A percentile compares a stretch with the other conserved stretches of the same genome.
These are phyloP conservation scores for Aquilaria malaccensis DNA, from an alignment of 345 rosid species.

Conservation along the genomic window DNA sequence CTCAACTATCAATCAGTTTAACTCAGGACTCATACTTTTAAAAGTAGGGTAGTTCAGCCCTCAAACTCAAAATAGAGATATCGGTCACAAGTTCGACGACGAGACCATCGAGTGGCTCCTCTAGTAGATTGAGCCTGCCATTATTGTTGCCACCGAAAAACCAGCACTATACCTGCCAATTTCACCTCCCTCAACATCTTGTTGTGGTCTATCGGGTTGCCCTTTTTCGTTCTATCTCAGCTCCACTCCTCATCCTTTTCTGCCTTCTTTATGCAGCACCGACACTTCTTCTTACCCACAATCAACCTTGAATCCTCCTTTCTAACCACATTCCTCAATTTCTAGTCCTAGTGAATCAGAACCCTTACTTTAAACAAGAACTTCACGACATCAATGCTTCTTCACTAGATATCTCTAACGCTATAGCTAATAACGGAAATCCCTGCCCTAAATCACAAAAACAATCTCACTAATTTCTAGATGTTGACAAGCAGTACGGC, in stretches of 20 bases:
- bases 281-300: conserved; percentile 39
- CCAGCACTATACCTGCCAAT: conserved; percentile 95
- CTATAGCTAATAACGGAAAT: conserved; percentile 33
- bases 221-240: conserved; percentile 82
- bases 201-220: conserved; percentile 81
- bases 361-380: conserved; percentile 52
- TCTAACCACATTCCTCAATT: conserved; percentile 61
- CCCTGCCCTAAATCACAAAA: conserved; percentile 52
- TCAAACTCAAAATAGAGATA: too few species aligned
- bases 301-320: conserved; percentile 34
- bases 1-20: too few species aligned
- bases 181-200: conserved; percentile 91
- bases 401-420: conserved; percentile 41
- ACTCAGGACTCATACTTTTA: too few species aligned
- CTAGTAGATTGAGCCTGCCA: conserved; percentile 93
- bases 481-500: conserved; percentile 55
- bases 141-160: conserved; percentile 93
- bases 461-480: conserved; percentile 86
- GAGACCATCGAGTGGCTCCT: conserved; percentile 98
- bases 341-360: conserved; percentile 50
- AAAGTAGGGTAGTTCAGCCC: too few species aligned
- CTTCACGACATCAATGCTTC: conserved; percentile 20
- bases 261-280: conserved; percentile 45
- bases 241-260: conserved; percentile 54
- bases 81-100: conserved; percentile 88